Conservation (phyloP, 2,329 filamentous ascomycete genomes). For the Xylaria sp. region DNA sequence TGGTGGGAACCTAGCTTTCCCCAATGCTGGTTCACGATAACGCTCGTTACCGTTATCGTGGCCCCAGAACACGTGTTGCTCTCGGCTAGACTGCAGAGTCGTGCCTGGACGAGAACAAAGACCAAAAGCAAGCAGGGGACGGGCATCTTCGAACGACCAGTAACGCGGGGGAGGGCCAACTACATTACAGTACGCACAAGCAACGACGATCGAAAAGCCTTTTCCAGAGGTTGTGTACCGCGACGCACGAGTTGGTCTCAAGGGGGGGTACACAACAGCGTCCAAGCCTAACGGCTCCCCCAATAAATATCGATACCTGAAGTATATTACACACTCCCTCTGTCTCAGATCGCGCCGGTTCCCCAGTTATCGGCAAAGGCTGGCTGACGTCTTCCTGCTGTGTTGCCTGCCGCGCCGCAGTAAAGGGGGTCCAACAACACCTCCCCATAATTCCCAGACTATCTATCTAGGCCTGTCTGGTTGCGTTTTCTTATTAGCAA, state of each 20-base stretch:
- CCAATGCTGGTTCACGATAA: background rate
- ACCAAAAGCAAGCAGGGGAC: slow-evolving; percentile 2
- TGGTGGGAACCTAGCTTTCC: background rate
- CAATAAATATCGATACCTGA: slow-evolving; percentile 10
- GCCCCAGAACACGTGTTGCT: background rate
- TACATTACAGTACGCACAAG: too few relatives aligned
- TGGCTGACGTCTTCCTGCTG: slow-evolving; percentile 9
- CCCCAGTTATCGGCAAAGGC: slow-evolving; percentile 3
- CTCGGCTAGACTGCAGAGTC: background rate
- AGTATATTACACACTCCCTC: background rate
- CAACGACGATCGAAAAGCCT: background rate
- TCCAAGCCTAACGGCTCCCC: background rate
- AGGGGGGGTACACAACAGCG: slow-evolving; percentile 15
- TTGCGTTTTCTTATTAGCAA: background rate
- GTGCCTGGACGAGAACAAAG: slow-evolving; percentile 3
- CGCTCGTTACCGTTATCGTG: background rate
- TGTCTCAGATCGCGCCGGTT: background rate
- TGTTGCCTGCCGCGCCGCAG: slow-evolving; percentile 2
- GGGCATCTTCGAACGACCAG: background rate
- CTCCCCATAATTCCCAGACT: background rate
- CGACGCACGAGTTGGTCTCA: slow-evolving; percentile 2
- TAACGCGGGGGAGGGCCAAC: background rate
- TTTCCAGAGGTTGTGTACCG: background rate
- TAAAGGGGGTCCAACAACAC: background rate
- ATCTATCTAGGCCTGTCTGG: background rate